Evolutionary conservation across 805 yeast genomes (phyloP), one percentile per base, ranked within the genome.

Genomic region (Candida palmyrensis): DNA sequence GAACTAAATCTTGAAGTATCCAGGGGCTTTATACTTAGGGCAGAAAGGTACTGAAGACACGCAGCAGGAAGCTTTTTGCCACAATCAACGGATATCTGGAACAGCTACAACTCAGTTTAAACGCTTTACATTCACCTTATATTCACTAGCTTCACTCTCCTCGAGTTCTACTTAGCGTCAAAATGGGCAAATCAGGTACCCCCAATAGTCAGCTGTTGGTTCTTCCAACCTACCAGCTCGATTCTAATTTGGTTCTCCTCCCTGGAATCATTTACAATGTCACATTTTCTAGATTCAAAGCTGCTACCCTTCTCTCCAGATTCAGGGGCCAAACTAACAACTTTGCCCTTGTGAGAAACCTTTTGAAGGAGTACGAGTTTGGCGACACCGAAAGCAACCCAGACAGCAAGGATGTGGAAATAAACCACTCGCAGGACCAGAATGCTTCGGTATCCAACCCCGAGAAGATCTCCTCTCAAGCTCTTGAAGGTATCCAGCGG

Each of bases 251-350:
- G 33, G 75, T 79, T 10, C 63, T 77, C 19, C 45, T 79, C 6
- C 85, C 87, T 1, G 84, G 84, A 0, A 71, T 79, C 25, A 62
- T 77, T 16, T 79, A 79, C 53, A 70, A 74, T 36, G 73, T 79
- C n/a, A 60, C 74, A 2, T 70, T 77, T 33, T 52, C 68, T 12
- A 58, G 68, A 33, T 54, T 59, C 33, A 64, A 67, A 32, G 80
- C 77, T 1, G 62, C 70, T 8, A 59, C 67, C 3, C 50, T 77
- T 13, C 52, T 77, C 27, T 56, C 65, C 15, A 59, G 71, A 18
- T 74, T 58, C 47, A 49, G 60, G 29, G 43, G 53, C 6, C 53
- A 53, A 29, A 47, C 51, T 6, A 43, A 48, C 13, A 32, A 46
- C 18, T 43, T 62, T 14, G 44, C 65, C 5, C 39, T 57, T 3